A percentile compares a stretch with the other conserved stretches of the same genome.
Conservation (phyloP, 352 stramenopile genomes). For the Globisporangium cederbergense region DNA sequence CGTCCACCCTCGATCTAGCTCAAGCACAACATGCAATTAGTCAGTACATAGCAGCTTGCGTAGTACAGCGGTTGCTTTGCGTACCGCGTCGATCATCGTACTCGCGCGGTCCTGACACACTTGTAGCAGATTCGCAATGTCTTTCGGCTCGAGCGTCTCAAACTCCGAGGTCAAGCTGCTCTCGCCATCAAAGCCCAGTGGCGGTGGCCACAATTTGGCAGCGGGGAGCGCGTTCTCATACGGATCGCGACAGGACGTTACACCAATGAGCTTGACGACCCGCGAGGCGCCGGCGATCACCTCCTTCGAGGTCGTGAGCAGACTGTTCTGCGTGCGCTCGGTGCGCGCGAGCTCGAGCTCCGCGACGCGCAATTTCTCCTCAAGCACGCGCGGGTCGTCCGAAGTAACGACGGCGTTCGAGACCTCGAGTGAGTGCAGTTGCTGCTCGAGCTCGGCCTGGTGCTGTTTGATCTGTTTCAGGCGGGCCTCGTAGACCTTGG, state of each 20-base stretch:
- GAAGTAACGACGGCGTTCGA: constrained; percentile 46
- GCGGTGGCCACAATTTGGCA: constrained; percentile 54
- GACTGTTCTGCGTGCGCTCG: constrained; percentile 58
- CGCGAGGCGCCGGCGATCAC: constrained; percentile 60
- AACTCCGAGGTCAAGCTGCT: constrained; percentile 62
- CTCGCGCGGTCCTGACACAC: constrained; percentile 70
- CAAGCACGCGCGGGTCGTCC: constrained; percentile 64
- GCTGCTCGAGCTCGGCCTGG: constrained; percentile 64
- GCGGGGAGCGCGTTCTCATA: constrained; percentile 61
- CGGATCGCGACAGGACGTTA: constrained; percentile 61
- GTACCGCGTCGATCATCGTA: constrained; percentile 70
- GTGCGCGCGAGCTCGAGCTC: constrained; percentile 65
- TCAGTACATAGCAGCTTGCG: neutral
- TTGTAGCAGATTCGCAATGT: constrained; percentile 61
- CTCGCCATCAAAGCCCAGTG: constrained; percentile 42
- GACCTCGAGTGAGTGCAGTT: constrained; percentile 58
- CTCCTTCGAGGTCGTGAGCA: constrained; percentile 77
- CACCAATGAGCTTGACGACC: constrained; percentile 71
- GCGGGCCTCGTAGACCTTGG: constrained; percentile 71
- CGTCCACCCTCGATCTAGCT: constrained; percentile 62
- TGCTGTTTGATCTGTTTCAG: constrained; percentile 82
- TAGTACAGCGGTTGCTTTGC: constrained; percentile 1
- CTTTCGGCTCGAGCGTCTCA: constrained; percentile 55
- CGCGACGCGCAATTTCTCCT: constrained; percentile 66
- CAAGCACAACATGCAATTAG: neutral